Percentiles rank a stretch among this genome's conserved stretches.
Conservation (phyloP, 495 filamentous ascomycete species). For the Tuber umbilicatum region DNA sequence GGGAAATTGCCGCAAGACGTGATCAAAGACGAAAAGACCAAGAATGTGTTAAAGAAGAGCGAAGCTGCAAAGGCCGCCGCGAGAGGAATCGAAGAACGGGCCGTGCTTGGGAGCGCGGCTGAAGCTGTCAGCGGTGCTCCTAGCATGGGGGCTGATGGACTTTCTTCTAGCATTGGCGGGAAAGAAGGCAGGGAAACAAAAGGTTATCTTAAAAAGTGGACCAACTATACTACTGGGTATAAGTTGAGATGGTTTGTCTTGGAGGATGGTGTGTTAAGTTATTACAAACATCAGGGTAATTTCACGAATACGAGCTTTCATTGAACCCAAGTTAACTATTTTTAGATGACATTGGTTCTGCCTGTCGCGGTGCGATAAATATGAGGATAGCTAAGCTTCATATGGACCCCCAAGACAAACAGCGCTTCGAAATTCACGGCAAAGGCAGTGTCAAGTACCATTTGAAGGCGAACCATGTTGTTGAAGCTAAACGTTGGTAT, state of each 20-base stretch:
- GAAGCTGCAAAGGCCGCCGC: conserved; percentile 92
- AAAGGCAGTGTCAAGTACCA: conserved; percentile 99
- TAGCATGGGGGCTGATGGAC: conserved; percentile 52
- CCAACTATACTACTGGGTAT: conserved; percentile 93
- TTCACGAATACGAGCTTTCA: neutral
- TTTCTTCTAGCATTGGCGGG: conserved; percentile 51
- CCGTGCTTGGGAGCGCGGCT: conserved; percentile 72
- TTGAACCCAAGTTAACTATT: neutral
- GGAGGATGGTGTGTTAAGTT: conserved; percentile 94
- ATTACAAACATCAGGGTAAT: conserved; percentile 91
- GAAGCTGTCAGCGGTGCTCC: conserved; percentile 47
- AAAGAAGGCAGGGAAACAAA: conserved; percentile 95
- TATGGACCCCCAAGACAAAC: conserved; percentile 96
- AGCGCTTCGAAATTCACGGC: conserved; percentile 91
- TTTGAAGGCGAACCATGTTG: conserved; percentile 90
- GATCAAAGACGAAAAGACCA: conserved; percentile 87
- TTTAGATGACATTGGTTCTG: conserved; percentile 77
- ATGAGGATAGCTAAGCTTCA: conserved; percentile 91
- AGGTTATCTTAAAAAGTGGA: conserved; percentile 98
- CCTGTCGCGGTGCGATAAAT: conserved; percentile 95
- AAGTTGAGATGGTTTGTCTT: conserved; percentile 97
- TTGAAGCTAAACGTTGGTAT: conserved; percentile 90
- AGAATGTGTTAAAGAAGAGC: conserved; percentile 81
- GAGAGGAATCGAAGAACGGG: conserved; percentile 91
- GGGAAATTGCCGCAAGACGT: conserved; percentile 95